phyloP scores from a whole-genome alignment of 805 yeast species.

The Metschnikowia orientalis region DNA sequence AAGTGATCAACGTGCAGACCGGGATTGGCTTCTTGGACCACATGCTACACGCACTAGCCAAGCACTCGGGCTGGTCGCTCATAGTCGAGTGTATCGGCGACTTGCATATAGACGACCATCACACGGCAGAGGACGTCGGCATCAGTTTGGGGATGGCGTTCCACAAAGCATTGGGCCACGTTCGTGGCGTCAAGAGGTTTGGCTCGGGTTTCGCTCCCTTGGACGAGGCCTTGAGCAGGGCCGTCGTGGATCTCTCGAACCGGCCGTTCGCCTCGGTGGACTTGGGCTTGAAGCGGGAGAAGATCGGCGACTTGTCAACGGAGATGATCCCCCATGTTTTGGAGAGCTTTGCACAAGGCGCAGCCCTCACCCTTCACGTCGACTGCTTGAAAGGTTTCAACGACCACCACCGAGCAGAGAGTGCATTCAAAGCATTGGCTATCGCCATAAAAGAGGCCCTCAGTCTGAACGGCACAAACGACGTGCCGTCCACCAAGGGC shows the following conservation, averaged over 20 bases:
- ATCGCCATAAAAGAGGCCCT: constrained; percentile 86
- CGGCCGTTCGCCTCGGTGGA: constrained; percentile 91
- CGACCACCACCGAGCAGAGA: constrained; percentile 94
- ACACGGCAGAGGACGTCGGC: constrained; percentile 92
- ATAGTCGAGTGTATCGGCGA: constrained; percentile 90
- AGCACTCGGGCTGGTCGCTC: constrained; percentile 95
- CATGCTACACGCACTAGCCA: constrained; percentile 95
- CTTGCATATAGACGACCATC: constrained; percentile 94
- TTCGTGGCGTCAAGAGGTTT: constrained; percentile 87
- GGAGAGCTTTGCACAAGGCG: constrained; percentile 90
- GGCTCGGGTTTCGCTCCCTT: constrained; percentile 93
- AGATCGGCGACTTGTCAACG: constrained; percentile 83
- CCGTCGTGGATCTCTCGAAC: constrained; percentile 93
- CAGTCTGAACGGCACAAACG: constrained; percentile 77
- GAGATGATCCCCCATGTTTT: constrained; percentile 98
- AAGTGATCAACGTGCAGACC: constrained; percentile 74
- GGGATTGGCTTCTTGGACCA: constrained; percentile 96
- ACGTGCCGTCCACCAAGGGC: constrained; percentile 95
- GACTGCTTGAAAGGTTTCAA: constrained; percentile 91
- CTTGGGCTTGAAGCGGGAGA: constrained; percentile 85
- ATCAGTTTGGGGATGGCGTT: constrained; percentile 89
- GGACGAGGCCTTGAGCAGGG: constrained; percentile 92
- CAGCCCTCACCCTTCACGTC: constrained; percentile 87
- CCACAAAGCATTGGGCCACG: constrained; percentile 82
- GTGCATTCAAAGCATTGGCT: constrained; percentile 95